Conservation (phyloP, 352 stramenopile genomes). For the Pythium angustatum region DNA sequence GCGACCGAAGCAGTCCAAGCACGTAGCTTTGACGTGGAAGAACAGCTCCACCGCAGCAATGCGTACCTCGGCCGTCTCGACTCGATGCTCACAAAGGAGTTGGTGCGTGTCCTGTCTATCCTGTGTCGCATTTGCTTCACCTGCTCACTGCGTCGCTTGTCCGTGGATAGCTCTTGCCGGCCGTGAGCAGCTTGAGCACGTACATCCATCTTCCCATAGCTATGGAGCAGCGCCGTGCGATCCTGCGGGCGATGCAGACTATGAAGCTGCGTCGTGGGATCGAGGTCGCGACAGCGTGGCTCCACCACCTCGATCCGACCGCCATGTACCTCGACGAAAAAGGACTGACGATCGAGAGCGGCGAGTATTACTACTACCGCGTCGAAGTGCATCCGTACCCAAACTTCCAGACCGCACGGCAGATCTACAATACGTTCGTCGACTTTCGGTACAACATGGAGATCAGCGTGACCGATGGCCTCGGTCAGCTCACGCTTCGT, state of each 20-base stretch:
- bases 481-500: constrained; percentile 45
- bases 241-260: constrained; percentile 1
- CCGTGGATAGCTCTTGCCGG: too few relatives aligned
- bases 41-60: too few relatives aligned
- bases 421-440: constrained; percentile 48
- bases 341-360: constrained; percentile 2
- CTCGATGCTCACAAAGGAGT: too few relatives aligned
- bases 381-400: constrained; percentile 46
- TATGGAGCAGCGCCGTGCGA: constrained; percentile 4
- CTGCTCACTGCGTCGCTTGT: too few relatives aligned
- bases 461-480: constrained; percentile 48
- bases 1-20: constrained; percentile 13
- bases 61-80: too few relatives aligned
- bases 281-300: constrained; percentile 4
- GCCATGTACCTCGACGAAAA: constrained; percentile 4
- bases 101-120: too few relatives aligned
- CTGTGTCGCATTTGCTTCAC: too few relatives aligned
- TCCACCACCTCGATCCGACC: constrained; percentile 5
- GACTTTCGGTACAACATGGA: constrained; percentile 48
- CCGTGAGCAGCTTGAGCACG: too few relatives aligned
- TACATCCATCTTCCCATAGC: constrained; percentile 14
- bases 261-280: constrained; percentile 7
- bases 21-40: too few relatives aligned
- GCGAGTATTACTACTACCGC: constrained; percentile 3
- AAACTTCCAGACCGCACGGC: constrained; percentile 28